Evolutionary conservation across 257 asterid species (phyloP).

Genomic region (Plectranthus barbatus): DNA sequence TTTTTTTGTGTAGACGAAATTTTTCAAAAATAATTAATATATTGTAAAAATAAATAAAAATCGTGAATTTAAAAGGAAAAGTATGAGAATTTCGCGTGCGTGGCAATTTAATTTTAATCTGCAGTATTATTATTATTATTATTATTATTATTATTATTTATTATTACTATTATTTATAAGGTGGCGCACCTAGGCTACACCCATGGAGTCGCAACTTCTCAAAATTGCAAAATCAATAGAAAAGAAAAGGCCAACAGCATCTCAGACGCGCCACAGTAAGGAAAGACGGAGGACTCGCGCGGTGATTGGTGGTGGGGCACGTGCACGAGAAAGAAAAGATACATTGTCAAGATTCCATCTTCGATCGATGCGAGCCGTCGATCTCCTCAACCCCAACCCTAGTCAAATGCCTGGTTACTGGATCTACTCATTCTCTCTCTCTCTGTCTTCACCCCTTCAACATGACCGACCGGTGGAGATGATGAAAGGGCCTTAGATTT

Average conservation of each 20-base stretch:
- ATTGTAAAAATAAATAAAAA: too few relatives aligned
- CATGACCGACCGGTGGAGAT: background rate
- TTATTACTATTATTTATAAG: too few relatives aligned
- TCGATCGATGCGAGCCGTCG: constrained; percentile 6
- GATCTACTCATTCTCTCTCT: background rate
- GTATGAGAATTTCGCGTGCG: too few relatives aligned
- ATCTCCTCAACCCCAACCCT: constrained; percentile 22
- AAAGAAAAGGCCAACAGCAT: background rate
- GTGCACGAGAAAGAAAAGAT: background rate
- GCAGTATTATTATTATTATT: too few relatives aligned
- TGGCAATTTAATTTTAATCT: too few relatives aligned
- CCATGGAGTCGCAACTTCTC: too few relatives aligned
- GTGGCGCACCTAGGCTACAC: too few relatives aligned
- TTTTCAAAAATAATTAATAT: too few relatives aligned
- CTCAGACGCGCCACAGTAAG: background rate
- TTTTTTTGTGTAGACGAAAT: too few relatives aligned
- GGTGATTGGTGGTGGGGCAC: background rate
- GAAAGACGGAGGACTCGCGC: background rate
- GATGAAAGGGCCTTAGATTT: background rate
- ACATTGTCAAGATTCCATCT: constrained; percentile 32
- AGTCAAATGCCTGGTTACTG: constrained; percentile 24
- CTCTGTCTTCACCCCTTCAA: constrained; percentile 17
- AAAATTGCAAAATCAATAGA: constrained; percentile 13
- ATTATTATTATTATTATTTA: too few relatives aligned
- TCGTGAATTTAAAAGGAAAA: too few relatives aligned